Conservation (phyloP, 495 filamentous ascomycete genomes). For the Penicillium lagena region DNA sequence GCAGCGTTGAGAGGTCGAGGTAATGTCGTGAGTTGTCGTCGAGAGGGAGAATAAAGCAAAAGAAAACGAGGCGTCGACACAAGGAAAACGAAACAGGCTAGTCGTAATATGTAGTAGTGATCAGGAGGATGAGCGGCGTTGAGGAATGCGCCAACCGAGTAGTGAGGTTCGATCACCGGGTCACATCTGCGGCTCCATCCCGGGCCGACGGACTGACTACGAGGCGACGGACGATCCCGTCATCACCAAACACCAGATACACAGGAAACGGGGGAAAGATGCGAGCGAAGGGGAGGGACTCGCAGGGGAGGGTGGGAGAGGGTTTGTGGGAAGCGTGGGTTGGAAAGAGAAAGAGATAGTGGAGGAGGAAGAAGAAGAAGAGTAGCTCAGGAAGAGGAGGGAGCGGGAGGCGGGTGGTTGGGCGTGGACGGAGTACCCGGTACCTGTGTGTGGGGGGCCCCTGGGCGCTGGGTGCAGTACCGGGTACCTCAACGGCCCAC, state of each 20-base stretch:
- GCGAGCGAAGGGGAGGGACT: slow-evolving; percentile 7
- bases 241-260: slow-evolving; percentile 23
- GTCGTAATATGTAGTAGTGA: slow-evolving; percentile 1
- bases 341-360: slow-evolving; percentile 4
- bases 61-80: slow-evolving; percentile 20
- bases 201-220: slow-evolving; percentile 2
- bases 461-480: slow-evolving; percentile 2
- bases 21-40: slow-evolving; percentile 32
- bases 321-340: slow-evolving; percentile 1
- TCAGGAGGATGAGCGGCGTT: neutral
- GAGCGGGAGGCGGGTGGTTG: slow-evolving; percentile 6
- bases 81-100: slow-evolving; percentile 14
- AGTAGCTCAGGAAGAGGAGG: slow-evolving; percentile 2
- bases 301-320: slow-evolving; percentile 6
- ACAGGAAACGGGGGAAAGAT: slow-evolving; percentile 15
- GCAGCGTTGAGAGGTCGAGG: slow-evolving; percentile 9
- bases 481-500: slow-evolving; percentile 9
- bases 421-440: slow-evolving; percentile 10
- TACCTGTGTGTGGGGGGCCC: slow-evolving; percentile 2
- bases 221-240: slow-evolving; percentile 12
- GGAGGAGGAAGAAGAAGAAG: slow-evolving; percentile 6
- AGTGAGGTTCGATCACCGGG: slow-evolving; percentile 17
- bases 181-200: slow-evolving; percentile 26
- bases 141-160: slow-evolving; percentile 24
- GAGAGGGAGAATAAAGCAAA: slow-evolving; percentile 23